Percentiles rank a stretch among this genome's conserved stretches.
Evolutionary conservation across 2,329 filamentous ascomycete genomes (phyloP).

Genomic region (Botryotinia convoluta): DNA sequence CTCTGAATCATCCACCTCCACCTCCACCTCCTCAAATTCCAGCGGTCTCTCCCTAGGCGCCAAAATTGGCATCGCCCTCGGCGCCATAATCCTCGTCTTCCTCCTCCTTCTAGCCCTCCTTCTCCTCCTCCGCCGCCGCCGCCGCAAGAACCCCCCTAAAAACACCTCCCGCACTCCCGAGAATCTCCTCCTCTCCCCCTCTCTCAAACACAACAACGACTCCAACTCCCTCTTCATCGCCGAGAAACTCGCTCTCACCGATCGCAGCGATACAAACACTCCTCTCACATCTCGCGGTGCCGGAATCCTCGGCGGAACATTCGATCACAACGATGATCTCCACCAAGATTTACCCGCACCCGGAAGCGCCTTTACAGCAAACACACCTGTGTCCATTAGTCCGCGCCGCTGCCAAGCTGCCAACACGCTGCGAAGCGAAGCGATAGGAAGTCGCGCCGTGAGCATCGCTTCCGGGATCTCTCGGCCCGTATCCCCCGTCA

Average conservation of each 20-base stretch:
- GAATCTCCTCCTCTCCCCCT: not conserved
- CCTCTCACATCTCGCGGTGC: constrained; percentile 8
- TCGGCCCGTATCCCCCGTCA: not conserved
- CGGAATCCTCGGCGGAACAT: not conserved
- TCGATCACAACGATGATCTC: constrained; percentile 2
- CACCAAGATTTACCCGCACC: not conserved
- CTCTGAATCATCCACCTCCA: not conserved
- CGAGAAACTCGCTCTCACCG: not conserved
- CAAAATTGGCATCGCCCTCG: constrained; percentile 19
- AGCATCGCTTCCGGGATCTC: not conserved
- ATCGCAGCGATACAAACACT: constrained; percentile 7
- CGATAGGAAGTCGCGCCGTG: not conserved
- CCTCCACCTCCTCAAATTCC: not conserved
- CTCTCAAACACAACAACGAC: constrained; percentile 7
- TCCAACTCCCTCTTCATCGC: not conserved
- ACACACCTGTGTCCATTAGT: not conserved
- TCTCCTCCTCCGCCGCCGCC: not conserved
- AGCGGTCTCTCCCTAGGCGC: constrained; percentile 11
- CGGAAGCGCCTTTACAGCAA: constrained; percentile 12
- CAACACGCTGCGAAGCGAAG: not conserved
- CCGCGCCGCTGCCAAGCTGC: not conserved
- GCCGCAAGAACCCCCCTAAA: not conserved
- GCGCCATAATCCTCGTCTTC: not conserved
- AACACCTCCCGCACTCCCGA: constrained; percentile 15
- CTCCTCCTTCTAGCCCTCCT: constrained; percentile 7